Conservation (phyloP, 495 filamentous ascomycete species). For the Annulohypoxylon moriforme region DNA sequence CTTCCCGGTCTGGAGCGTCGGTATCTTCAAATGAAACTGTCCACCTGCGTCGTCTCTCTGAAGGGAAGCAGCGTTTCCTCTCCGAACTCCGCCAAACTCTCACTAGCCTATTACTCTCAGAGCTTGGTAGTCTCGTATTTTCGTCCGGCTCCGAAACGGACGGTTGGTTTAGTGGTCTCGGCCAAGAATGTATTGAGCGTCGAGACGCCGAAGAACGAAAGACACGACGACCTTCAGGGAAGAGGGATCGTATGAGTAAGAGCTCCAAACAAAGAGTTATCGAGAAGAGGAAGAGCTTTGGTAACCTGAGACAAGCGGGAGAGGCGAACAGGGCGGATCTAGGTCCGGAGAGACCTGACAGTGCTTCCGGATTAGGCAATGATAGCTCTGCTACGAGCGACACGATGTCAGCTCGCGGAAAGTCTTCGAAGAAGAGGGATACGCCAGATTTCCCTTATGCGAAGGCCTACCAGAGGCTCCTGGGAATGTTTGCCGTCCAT, state of each 20-base stretch:
- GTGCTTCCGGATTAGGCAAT: constrained; percentile 51
- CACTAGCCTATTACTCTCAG: constrained; percentile 87
- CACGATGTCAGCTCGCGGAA: constrained; percentile 51
- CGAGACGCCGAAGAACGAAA: constrained; percentile 72
- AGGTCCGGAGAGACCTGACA: constrained; percentile 45
- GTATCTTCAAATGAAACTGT: constrained; percentile 70
- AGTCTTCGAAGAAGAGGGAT: constrained; percentile 53
- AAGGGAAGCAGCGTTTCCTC: constrained; percentile 73
- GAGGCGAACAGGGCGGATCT: constrained; percentile 50
- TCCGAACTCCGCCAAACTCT: constrained; percentile 80
- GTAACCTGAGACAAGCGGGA: constrained; percentile 59
- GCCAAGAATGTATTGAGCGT: constrained; percentile 80
- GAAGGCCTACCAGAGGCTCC: constrained; percentile 79
- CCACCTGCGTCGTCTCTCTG: constrained; percentile 63
- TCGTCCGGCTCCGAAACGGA: constrained; percentile 92
- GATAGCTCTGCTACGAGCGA: constrained; percentile 58
- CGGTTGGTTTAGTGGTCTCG: constrained; percentile 82
- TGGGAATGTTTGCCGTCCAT: constrained; percentile 89
- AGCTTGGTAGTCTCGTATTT: constrained; percentile 87
- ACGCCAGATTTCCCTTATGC: constrained; percentile 74
- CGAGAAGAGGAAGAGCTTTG: constrained; percentile 69
- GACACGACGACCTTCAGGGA: constrained; percentile 51
- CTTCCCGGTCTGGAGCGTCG: constrained; percentile 62
- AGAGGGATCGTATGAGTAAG: constrained; percentile 50
- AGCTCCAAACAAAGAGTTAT: constrained; percentile 64